Conservation (phyloP, 2,329 filamentous ascomycete genomes). For the Falciphora oryzae region DNA sequence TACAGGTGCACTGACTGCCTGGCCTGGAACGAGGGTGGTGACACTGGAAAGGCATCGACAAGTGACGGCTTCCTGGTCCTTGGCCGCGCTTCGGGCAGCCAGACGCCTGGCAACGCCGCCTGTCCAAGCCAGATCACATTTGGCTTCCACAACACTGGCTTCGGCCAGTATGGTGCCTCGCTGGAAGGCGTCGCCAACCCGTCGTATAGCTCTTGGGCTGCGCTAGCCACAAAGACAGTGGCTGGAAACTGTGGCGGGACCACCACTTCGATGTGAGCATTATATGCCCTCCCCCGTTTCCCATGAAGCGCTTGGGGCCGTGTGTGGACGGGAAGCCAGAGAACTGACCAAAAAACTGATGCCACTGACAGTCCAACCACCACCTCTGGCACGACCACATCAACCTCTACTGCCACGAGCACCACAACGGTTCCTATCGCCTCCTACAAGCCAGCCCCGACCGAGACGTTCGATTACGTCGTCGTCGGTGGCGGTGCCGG, state of each 20-base stretch:
- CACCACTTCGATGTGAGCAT: constrained; percentile 11
- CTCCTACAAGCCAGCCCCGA: constrained; percentile 9
- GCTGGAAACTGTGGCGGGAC: constrained; percentile 27
- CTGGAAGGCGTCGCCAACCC: constrained; percentile 33
- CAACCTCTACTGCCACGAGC: constrained; percentile 18
- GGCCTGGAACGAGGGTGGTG: constrained; percentile 44
- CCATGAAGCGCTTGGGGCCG: neutral
- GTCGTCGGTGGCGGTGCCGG: constrained; percentile 55
- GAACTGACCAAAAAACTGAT: constrained; percentile 7
- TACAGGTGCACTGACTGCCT: constrained; percentile 59
- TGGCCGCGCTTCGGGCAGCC: constrained; percentile 50
- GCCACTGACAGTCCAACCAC: constrained; percentile 14
- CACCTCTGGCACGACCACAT: constrained; percentile 1
- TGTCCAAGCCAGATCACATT: constrained; percentile 40
- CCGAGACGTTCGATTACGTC: constrained; percentile 52
- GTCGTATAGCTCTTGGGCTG: constrained; percentile 37
- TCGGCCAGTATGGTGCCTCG: constrained; percentile 45
- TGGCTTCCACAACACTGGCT: constrained; percentile 47
- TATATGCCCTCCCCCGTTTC: neutral
- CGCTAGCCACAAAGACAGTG: constrained; percentile 35
- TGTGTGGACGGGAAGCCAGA: neutral
- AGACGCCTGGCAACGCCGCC: constrained; percentile 33
- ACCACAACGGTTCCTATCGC: neutral
- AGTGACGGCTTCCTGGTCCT: constrained; percentile 39
- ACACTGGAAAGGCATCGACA: constrained; percentile 37